A percentile compares a stretch with the other conserved stretches of the same genome.
Evolutionary conservation across 345 rosid genomes (phyloP).

Genomic region (Noccaea bulbosa): DNA sequence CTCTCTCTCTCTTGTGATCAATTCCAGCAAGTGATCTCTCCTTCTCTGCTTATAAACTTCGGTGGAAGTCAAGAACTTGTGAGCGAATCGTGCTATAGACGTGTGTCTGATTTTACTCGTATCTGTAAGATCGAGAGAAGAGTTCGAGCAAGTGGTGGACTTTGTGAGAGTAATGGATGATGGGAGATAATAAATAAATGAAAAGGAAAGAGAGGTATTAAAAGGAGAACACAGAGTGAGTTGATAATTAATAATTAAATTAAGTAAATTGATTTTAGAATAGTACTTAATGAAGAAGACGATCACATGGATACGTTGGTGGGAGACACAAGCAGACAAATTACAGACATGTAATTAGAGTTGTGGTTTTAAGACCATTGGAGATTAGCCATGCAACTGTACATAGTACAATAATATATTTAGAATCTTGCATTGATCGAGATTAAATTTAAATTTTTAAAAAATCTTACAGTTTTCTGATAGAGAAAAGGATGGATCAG

Average conservation of each 20-base stretch:
- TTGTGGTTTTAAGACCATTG: conserved; percentile 16
- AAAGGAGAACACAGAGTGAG: conserved; percentile 20
- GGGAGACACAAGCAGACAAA: conserved; percentile 45
- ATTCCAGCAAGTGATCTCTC: conserved; percentile 22
- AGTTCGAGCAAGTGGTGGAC: conserved; percentile 43
- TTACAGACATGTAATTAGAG: conserved; percentile 42
- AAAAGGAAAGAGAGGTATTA: neutral
- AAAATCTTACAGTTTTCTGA: neutral
- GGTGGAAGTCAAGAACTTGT: conserved; percentile 4
- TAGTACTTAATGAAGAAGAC: conserved; percentile 30
- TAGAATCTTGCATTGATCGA: conserved; percentile 28
- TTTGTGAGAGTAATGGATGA: conserved; percentile 34
- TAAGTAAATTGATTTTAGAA: conserved; percentile 8
- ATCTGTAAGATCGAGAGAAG: conserved; percentile 22
- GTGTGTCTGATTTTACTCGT: conserved; percentile 35
- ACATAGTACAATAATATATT: neutral
- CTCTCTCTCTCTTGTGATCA: conserved; percentile 9
- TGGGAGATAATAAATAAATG: conserved; percentile 32
- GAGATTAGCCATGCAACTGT: conserved; percentile 36
- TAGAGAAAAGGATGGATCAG: conserved; percentile 29
- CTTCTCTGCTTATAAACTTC: conserved; percentile 28
- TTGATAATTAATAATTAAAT: neutral
- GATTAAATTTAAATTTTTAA: neutral
- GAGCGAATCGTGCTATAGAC: conserved; percentile 39
- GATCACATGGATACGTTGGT: conserved; percentile 47